Evolutionary conservation across 2,329 filamentous ascomycete species (phyloP).

Genomic region (Aschersonia sp.): DNA sequence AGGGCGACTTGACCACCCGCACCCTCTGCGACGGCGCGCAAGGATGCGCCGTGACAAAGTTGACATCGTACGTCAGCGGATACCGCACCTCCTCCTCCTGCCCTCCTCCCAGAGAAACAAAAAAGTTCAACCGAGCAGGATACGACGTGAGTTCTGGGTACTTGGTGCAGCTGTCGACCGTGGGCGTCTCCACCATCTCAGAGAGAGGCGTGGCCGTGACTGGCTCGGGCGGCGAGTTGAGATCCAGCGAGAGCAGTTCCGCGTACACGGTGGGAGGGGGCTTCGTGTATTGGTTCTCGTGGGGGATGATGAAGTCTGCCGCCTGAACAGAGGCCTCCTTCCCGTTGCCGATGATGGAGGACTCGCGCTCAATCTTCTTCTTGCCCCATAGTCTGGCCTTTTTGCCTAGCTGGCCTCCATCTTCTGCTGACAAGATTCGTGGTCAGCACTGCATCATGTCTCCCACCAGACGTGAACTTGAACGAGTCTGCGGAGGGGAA

Average conservation of each 20-base stretch:
- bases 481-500: not conserved
- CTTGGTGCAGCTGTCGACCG: conserved; percentile 18
- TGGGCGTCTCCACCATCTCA: conserved; percentile 22
- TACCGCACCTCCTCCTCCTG: conserved; percentile 27
- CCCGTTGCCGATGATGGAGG: conserved; percentile 42
- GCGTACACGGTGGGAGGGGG: conserved; percentile 32
- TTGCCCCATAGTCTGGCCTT: conserved; percentile 50
- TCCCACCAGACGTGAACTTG: not conserved
- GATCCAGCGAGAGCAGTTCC: conserved; percentile 34
- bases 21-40: conserved; percentile 44
- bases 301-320: conserved; percentile 48
- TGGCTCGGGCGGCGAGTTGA: conserved; percentile 29
- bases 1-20: conserved; percentile 42
- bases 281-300: conserved; percentile 36
- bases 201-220: conserved; percentile 28
- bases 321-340: conserved; percentile 39
- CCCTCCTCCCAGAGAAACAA: conserved; percentile 22
- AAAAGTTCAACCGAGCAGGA: conserved; percentile 20
- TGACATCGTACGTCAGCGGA: conserved; percentile 40
- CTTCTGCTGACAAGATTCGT: conserved; percentile 19
- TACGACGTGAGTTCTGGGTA: conserved; percentile 19
- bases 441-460: not conserved
- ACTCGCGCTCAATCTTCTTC: conserved; percentile 42
- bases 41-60: conserved; percentile 52
- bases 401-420: conserved; percentile 32